A percentile compares a stretch with the other conserved stretches of the same genome.
phyloP scores from a whole-genome alignment of 768 basidiomycete species.

The Termitomyces sp. region DNA sequence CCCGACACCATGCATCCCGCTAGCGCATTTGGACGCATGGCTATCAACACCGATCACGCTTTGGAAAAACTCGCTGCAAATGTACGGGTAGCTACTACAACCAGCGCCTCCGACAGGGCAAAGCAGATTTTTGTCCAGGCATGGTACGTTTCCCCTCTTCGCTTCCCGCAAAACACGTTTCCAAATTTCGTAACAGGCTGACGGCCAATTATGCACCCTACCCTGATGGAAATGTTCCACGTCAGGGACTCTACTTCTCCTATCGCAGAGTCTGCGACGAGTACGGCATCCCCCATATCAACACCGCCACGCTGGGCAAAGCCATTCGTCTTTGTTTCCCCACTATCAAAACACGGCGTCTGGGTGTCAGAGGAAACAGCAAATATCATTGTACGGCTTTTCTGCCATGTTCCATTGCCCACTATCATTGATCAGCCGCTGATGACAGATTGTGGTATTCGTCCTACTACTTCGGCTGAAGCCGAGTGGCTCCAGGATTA shows the following conservation, averaged over 20 bases:
- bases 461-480: slow-evolving; percentile 86
- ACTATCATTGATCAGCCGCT: slow-evolving; percentile 26
- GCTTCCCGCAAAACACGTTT: not conserved
- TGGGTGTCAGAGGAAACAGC: slow-evolving; percentile 91
- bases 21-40: slow-evolving; percentile 76
- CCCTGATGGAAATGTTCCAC: slow-evolving; percentile 89
- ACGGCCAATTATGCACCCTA: slow-evolving; percentile 88
- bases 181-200: slow-evolving; percentile 45
- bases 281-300: slow-evolving; percentile 91
- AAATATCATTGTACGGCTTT: slow-evolving; percentile 84
- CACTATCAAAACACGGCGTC: slow-evolving; percentile 89
- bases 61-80: slow-evolving; percentile 85
- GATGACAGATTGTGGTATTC: slow-evolving; percentile 80
- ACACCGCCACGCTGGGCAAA: slow-evolving; percentile 93
- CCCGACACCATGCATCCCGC: slow-evolving; percentile 58
- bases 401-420: slow-evolving; percentile 26
- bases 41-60: slow-evolving; percentile 68
- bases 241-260: slow-evolving; percentile 91
- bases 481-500: slow-evolving; percentile 91
- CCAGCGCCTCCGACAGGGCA: slow-evolving; percentile 85
- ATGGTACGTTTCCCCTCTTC: slow-evolving; percentile 49
- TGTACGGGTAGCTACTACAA: slow-evolving; percentile 84
- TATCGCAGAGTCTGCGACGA: slow-evolving; percentile 89
- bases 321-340: slow-evolving; percentile 92
- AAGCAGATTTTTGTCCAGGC: slow-evolving; percentile 93